Evolutionary conservation across 257 asterid genomes (phyloP).

Genomic region (Solanum arcanum): DNA sequence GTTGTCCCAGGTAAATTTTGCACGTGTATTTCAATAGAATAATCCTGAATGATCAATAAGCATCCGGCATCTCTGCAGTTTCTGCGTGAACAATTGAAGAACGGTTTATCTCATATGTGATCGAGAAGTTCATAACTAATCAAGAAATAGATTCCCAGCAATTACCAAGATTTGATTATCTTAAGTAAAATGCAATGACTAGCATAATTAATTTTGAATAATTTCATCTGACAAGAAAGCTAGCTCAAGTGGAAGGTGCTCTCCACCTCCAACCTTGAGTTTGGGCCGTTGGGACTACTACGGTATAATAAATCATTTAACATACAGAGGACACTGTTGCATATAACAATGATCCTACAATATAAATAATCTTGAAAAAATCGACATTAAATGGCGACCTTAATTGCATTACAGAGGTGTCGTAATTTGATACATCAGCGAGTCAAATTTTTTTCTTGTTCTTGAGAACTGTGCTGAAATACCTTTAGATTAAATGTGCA

Average conservation of each 20-base stretch:
- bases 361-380: not conserved
- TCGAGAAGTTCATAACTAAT: not conserved
- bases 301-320: slow-evolving; percentile 11
- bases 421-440: too few species aligned
- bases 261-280: not conserved
- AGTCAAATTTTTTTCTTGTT: too few species aligned
- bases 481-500: too few species aligned
- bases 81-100: not conserved
- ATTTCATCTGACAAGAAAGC: not conserved
- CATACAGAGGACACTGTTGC: too few species aligned
- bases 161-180: not conserved
- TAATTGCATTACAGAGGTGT: not conserved
- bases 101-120: not conserved
- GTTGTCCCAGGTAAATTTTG: too few species aligned
- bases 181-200: too few species aligned
- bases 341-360: too few species aligned
- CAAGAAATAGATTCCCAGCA: not conserved
- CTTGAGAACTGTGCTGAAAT: too few species aligned
- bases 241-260: not conserved
- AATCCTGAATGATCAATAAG: too few species aligned
- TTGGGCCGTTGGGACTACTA: not conserved
- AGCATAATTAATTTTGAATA: too few species aligned
- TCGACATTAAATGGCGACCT: not conserved
- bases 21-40: too few species aligned
- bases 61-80: not conserved